Conservation (phyloP, 2,329 filamentous ascomycete genomes). For the Colletotrichum kahawae region DNA sequence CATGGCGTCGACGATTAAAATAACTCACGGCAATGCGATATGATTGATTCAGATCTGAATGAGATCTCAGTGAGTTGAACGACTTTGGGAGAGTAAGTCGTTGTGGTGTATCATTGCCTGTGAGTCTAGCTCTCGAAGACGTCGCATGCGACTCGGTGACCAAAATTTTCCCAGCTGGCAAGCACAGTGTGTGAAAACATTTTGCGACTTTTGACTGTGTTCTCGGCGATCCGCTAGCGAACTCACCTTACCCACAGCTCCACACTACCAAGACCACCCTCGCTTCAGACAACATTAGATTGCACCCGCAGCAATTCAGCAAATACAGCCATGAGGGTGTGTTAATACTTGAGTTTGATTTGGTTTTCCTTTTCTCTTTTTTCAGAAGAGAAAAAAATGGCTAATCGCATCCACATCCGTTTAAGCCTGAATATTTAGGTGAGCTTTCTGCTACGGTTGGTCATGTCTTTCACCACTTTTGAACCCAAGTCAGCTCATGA, state of each 20-base stretch:
- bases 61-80: neutral
- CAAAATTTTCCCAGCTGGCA: neutral
- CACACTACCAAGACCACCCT: neutral
- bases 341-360: neutral
- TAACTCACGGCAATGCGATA: neutral
- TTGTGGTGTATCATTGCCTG: neutral
- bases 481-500: neutral
- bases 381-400: neutral
- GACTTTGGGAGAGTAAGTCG: neutral
- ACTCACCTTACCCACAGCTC: neutral
- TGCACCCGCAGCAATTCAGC: neutral
- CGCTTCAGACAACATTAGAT: neutral
- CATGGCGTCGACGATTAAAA: conserved; percentile 25
- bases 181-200: neutral
- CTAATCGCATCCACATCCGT: neutral
- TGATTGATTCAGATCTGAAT: neutral
- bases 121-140: neutral
- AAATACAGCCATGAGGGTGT: neutral
- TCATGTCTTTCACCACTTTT: neutral
- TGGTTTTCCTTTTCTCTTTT: neutral
- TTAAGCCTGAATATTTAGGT: neutral
- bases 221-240: neutral
- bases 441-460: neutral
- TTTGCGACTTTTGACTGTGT: neutral
- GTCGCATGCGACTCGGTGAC: neutral